Evolutionary conservation across 164 flowering plant genomes (phyloP).

Genomic region (Chloranthus sessilifolius): DNA sequence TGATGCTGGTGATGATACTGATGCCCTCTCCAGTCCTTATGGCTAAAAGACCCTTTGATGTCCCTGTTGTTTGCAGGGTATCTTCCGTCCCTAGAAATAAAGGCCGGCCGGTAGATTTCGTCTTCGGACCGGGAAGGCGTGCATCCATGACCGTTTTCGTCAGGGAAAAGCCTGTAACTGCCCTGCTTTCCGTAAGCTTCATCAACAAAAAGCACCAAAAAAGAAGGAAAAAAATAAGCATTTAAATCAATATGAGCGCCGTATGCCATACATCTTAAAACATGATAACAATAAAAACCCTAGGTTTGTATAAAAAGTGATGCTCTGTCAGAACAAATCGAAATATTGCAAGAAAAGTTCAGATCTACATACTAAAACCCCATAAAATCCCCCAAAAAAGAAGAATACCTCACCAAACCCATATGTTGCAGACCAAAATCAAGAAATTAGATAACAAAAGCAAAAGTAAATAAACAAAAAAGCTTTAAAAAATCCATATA

Average conservation of each 20-base stretch:
- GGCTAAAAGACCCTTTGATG: conserved; percentile 41
- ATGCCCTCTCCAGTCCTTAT: conserved; percentile 54
- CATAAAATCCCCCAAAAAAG: no score
- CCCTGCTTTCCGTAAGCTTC: conserved; percentile 93
- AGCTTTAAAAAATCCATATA: background rate
- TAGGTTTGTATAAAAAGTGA: no score
- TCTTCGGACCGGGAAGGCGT: conserved; percentile 53
- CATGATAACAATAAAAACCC: no score
- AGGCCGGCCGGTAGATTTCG: conserved; percentile 36
- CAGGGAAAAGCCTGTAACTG: conserved; percentile 54
- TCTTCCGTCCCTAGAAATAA: conserved; percentile 43
- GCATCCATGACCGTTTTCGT: conserved; percentile 52
- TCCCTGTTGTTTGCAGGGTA: conserved; percentile 49
- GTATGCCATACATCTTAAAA: background rate
- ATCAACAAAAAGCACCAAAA: conserved; percentile 30
- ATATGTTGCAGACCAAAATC: no score
- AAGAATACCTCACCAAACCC: no score
- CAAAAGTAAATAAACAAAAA: background rate
- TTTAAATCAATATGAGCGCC: conserved; percentile 19
- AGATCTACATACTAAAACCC: no score
- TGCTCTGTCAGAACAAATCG: conserved; percentile 1
- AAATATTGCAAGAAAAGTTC: no score
- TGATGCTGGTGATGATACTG: conserved; percentile 3
- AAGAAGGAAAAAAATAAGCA: conserved; percentile 6
- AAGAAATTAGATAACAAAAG: no score